phyloP scores from a whole-genome alignment of 768 basidiomycete species.

The Serendipita sp. region DNA sequence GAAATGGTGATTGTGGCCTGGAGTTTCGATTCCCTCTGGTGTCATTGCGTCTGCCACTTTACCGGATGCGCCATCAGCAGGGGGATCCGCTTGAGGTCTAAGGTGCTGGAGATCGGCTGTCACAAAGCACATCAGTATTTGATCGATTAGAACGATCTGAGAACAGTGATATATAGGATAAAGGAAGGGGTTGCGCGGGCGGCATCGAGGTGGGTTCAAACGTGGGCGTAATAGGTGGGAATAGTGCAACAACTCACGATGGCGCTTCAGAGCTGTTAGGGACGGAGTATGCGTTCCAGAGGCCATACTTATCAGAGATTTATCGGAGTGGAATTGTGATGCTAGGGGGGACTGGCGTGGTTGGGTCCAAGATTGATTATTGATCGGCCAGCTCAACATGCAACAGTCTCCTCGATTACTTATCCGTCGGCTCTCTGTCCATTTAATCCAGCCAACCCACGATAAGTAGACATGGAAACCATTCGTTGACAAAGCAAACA shows the following conservation, averaged over 20 bases:
- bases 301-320: neutral
- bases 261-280: neutral
- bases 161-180: too few species aligned
- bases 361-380: neutral
- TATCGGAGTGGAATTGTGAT: neutral
- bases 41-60: neutral
- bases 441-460: too few species aligned
- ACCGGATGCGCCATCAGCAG: neutral
- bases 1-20: conserved; percentile 1
- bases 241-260: neutral
- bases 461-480: too few species aligned
- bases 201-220: neutral
- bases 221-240: neutral
- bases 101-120: conserved; percentile 3
- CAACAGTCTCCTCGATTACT: too few species aligned
- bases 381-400: too few species aligned
- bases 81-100: neutral
- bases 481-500: too few species aligned
- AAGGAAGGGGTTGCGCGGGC: neutral
- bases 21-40: neutral
- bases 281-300: neutral
- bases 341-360: neutral
- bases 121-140: too few species aligned
- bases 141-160: too few species aligned
- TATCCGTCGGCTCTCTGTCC: too few species aligned